These are phyloP conservation scores for Daldinia grandis DNA, from an alignment of 495 filamentous ascomycete genomes.

Conservation along the genomic window DNA sequence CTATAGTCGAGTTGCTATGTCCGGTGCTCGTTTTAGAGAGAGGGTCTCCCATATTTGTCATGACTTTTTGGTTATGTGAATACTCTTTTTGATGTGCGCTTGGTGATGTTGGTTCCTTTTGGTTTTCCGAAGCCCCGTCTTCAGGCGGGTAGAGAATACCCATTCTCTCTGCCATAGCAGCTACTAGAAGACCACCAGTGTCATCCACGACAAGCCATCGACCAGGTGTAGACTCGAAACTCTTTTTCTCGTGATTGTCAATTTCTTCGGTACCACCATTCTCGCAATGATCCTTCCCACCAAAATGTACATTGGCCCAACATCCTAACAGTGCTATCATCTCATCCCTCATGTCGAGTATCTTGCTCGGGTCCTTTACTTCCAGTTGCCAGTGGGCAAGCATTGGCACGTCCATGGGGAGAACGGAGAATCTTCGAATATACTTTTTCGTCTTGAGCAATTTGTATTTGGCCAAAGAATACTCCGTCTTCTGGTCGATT, in stretches of 20 bases:
- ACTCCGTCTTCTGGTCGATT: conserved; percentile 92
- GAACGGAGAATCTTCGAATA: conserved; percentile 80
- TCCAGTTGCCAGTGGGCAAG: conserved; percentile 77
- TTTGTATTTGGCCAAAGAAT: conserved; percentile 93
- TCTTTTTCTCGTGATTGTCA: conserved; percentile 8
- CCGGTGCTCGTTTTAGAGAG: neutral
- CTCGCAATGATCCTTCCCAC: conserved; percentile 49
- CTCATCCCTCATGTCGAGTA: conserved; percentile 92
- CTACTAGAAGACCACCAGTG: conserved; percentile 83
- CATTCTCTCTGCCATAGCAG: conserved; percentile 91
- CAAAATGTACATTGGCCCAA: conserved; percentile 62
- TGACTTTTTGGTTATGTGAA: neutral
- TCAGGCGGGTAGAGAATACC: conserved; percentile 72
- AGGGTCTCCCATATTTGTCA: neutral
- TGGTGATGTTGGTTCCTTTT: conserved; percentile 37
- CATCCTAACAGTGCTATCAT: conserved; percentile 71
- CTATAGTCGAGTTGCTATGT: neutral
- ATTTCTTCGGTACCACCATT: conserved; percentile 39
- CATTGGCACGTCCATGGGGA: conserved; percentile 80
- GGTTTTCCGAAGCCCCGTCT: conserved; percentile 50
- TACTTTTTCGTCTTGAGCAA: conserved; percentile 94
- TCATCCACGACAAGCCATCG: conserved; percentile 92
- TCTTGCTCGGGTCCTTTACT: conserved; percentile 77
- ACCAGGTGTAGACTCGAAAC: conserved; percentile 29
- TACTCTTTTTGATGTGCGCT: conserved; percentile 12